Conservation (phyloP, 2,329 filamentous ascomycete species). For the Aspergillus hiratsukae region DNA sequence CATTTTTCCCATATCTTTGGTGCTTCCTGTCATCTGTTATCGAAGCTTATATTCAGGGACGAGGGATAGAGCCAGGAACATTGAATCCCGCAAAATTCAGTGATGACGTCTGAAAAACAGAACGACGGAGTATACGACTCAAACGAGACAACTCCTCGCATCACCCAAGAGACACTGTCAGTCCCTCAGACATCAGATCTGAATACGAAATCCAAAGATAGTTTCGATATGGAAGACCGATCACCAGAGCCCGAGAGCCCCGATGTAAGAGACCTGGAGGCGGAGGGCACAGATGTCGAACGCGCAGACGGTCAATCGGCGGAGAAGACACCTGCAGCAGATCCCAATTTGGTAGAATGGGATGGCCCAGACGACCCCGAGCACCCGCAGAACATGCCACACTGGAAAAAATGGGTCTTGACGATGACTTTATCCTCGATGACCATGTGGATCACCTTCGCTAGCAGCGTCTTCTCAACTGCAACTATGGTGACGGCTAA, state of each 20-base stretch:
- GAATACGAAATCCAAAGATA: slow-evolving; percentile 9
- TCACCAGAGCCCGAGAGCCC: slow-evolving; percentile 5
- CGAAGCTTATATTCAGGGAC: neutral
- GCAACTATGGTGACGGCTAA: slow-evolving; percentile 37
- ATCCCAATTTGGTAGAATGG: slow-evolving; percentile 30
- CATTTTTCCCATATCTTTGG: neutral
- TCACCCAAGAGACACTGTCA: slow-evolving; percentile 4
- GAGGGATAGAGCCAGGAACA: neutral
- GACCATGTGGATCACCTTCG: slow-evolving; percentile 47
- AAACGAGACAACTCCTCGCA: slow-evolving; percentile 2
- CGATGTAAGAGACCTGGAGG: slow-evolving; percentile 5
- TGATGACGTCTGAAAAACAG: slow-evolving; percentile 1
- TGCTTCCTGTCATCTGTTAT: neutral
- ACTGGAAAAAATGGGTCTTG: slow-evolving; percentile 38
- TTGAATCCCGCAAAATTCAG: neutral
- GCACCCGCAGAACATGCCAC: slow-evolving; percentile 28
- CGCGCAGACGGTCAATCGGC: slow-evolving; percentile 4
- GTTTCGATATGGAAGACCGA: slow-evolving; percentile 1
- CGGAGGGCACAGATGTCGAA: slow-evolving; percentile 10
- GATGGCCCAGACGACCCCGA: slow-evolving; percentile 30
- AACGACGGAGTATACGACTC: slow-evolving; percentile 2
- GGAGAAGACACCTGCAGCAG: slow-evolving; percentile 11
- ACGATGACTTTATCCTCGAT: slow-evolving; percentile 26
- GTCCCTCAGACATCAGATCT: slow-evolving; percentile 6
- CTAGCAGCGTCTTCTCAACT: slow-evolving; percentile 44